Percentiles rank a stretch among this genome's conserved stretches.
phyloP scores from a whole-genome alignment of 2,329 filamentous ascomycete genomes.

The Cladosporium sp. region DNA sequence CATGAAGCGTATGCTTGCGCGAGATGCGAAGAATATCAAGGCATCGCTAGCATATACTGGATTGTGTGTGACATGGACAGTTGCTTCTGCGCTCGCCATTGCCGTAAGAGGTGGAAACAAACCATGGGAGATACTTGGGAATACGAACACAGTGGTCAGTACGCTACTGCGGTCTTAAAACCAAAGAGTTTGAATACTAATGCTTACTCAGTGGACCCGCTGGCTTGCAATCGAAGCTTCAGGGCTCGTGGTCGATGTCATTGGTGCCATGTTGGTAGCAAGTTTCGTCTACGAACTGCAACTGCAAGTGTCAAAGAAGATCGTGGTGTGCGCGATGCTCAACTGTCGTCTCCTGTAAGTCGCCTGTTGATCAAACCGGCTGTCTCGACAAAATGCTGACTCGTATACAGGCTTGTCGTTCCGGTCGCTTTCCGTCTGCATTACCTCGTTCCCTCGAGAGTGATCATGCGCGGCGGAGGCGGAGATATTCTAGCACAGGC shows the following conservation, averaged over 20 bases:
- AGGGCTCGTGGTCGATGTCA: constrained; percentile 4
- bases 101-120: background rate
- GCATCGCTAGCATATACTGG: background rate
- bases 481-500: constrained; percentile 11
- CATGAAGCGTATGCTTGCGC: background rate
- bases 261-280: constrained; percentile 9
- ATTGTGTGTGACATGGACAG: background rate
- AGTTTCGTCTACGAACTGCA: constrained; percentile 14
- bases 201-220: background rate
- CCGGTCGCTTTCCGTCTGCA: background rate
- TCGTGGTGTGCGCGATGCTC: constrained; percentile 10
- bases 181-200: background rate
- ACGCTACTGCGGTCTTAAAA: background rate
- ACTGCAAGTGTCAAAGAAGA: constrained; percentile 13
- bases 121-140: background rate
- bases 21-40: background rate
- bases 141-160: background rate
- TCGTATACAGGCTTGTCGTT: background rate
- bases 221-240: background rate
- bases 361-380: background rate
- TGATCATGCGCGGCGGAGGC: background rate
- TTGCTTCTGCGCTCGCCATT: background rate
- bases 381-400: background rate
- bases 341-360: constrained; percentile 18
- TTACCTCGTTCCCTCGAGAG: background rate